Percentiles rank a stretch among this genome's conserved stretches.
phyloP scores from a whole-genome alignment of 371 early-diverging fungal species.

The Actinomortierella wolfii region DNA sequence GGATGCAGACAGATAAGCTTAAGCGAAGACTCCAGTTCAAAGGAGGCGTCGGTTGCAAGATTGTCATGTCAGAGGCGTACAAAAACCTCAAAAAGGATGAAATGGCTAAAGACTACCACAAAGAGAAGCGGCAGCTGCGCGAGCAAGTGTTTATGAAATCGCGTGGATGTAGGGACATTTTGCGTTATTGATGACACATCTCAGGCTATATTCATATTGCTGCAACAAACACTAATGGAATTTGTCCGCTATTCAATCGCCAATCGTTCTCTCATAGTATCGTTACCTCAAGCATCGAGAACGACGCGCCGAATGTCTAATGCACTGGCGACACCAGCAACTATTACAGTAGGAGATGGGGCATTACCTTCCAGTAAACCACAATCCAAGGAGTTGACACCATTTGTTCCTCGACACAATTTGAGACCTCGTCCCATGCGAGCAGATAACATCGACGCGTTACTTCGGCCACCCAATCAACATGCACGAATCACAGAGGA shows the following conservation, averaged over 20 bases:
- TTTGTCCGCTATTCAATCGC: background rate
- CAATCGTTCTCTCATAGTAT: background rate
- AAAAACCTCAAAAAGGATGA: slow-evolving; percentile 26
- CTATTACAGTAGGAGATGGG: no score
- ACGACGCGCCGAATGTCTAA: slow-evolving; percentile 19
- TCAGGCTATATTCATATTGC: no score
- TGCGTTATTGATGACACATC: background rate
- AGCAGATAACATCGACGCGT: background rate
- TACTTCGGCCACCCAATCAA: background rate
- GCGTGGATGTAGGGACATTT: slow-evolving; percentile 26
- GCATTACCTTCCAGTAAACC: slow-evolving; percentile 9
- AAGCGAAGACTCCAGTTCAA: slow-evolving; percentile 40
- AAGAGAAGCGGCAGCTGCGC: slow-evolving; percentile 29
- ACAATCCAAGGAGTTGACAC: slow-evolving; percentile 18
- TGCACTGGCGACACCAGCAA: background rate
- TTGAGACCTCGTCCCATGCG: slow-evolving; percentile 19
- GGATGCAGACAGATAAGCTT: slow-evolving; percentile 26
- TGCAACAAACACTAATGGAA: no score
- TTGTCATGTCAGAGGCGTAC: slow-evolving; percentile 27
- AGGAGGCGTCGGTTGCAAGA: slow-evolving; percentile 21
- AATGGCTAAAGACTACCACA: slow-evolving; percentile 23
- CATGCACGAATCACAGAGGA: slow-evolving; percentile 7
- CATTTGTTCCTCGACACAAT: slow-evolving; percentile 33
- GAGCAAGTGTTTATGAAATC: slow-evolving; percentile 28
- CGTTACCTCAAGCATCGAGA: background rate